Percentiles rank a stretch among this genome's conserved stretches.
phyloP scores from a whole-genome alignment of 345 rosid genomes.

The Eucalyptus caleyi region DNA sequence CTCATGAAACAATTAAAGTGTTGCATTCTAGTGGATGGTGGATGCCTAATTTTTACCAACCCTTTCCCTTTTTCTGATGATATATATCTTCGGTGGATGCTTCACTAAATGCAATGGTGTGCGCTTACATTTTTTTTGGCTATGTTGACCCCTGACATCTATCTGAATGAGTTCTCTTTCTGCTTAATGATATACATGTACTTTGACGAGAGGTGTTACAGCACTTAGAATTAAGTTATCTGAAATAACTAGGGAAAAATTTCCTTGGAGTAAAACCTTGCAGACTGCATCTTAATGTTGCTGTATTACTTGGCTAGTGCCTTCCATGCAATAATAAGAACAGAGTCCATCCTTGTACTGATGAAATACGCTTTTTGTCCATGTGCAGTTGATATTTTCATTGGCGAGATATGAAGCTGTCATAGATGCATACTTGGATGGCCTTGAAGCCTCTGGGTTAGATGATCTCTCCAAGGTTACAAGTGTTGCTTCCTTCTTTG shows the following conservation, averaged over 20 bases:
- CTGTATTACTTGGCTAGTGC: background rate
- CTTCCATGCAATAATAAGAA: background rate
- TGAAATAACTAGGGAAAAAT: background rate
- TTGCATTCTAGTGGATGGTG: background rate
- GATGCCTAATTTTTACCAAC: background rate
- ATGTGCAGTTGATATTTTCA: constrained; percentile 88
- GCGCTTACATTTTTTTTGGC: background rate
- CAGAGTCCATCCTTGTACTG: background rate
- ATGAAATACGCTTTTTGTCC: background rate
- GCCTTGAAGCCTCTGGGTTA: constrained; percentile 94
- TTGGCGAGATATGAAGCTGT: constrained; percentile 87
- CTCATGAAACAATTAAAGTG: background rate
- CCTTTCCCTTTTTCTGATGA: background rate
- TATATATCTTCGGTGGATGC: background rate
- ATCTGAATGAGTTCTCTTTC: background rate
- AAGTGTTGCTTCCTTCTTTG: constrained; percentile 97
- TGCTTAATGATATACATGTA: background rate
- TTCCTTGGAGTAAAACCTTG: background rate
- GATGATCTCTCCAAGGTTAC: constrained; percentile 89
- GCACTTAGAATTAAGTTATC: background rate
- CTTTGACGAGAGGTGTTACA: background rate
- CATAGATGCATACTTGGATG: constrained; percentile 96
- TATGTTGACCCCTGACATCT: background rate
- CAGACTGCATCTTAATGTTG: background rate
- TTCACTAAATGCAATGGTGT: background rate